These are phyloP conservation scores for Nannizziopsis arthrosporioides DNA, from an alignment of 2,329 filamentous ascomycete species.

Conservation along the genomic window DNA sequence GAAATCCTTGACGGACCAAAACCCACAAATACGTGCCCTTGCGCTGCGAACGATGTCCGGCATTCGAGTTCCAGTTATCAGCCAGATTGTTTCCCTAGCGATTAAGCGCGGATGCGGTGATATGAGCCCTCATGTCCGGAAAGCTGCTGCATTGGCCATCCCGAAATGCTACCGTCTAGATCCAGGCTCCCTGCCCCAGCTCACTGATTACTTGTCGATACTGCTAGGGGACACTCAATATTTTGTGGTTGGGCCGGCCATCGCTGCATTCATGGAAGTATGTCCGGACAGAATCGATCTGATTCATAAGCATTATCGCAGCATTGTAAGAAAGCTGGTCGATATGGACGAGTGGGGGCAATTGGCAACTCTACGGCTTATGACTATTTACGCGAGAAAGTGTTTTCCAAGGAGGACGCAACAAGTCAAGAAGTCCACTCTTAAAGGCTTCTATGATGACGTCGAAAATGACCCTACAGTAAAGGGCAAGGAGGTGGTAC, in stretches of 20 bases:
- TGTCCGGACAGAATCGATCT: slow-evolving; percentile 81
- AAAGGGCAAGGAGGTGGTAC: slow-evolving; percentile 28
- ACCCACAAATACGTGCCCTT: slow-evolving; percentile 79
- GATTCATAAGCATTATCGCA: slow-evolving; percentile 79
- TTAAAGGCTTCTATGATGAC: slow-evolving; percentile 69
- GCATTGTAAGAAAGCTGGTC: slow-evolving; percentile 75
- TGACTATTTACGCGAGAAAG: slow-evolving; percentile 72
- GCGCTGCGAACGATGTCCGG: slow-evolving; percentile 94
- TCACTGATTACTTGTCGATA: slow-evolving; percentile 67
- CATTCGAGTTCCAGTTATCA: slow-evolving; percentile 94
- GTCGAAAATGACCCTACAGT: slow-evolving; percentile 36
- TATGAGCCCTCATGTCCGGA: slow-evolving; percentile 88
- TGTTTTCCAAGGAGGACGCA: slow-evolving; percentile 67
- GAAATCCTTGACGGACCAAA: slow-evolving; percentile 86
- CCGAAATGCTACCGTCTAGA: slow-evolving; percentile 93
- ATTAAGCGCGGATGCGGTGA: slow-evolving; percentile 90
- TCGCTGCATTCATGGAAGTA: slow-evolving; percentile 76
- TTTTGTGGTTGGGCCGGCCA: slow-evolving; percentile 88
- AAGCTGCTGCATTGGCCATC: slow-evolving; percentile 83
- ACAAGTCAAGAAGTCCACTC: slow-evolving; percentile 45
- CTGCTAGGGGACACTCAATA: slow-evolving; percentile 86
- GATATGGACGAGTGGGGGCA: slow-evolving; percentile 99
- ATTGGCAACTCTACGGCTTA: slow-evolving; percentile 65
- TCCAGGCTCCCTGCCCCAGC: slow-evolving; percentile 68
- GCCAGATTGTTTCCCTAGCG: slow-evolving; percentile 87